Evolutionary conservation across 805 yeast species (phyloP).

Genomic region (Sugiyamaella valdiviana): DNA sequence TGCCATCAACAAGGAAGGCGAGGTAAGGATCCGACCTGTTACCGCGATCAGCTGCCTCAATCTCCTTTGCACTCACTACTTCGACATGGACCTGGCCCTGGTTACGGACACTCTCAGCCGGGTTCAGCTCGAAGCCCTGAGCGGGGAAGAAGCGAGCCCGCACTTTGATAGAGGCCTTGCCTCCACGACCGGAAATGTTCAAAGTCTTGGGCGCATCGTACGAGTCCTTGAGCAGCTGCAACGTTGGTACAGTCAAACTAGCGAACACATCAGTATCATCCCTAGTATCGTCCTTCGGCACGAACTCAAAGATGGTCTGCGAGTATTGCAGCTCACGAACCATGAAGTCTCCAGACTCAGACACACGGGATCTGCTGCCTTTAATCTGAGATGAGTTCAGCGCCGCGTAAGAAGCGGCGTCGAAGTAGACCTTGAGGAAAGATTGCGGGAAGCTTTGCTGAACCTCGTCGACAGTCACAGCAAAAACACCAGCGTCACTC

Average conservation of each 20-base stretch:
- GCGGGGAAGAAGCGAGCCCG: constrained; percentile 79
- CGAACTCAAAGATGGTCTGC: constrained; percentile 52
- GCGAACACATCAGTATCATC: constrained; percentile 54
- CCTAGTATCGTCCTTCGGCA: constrained; percentile 42
- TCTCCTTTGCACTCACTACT: constrained; percentile 55
- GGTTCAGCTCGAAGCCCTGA: constrained; percentile 50
- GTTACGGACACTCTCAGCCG: constrained; percentile 66
- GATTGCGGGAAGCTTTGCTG: constrained; percentile 37
- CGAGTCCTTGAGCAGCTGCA: constrained; percentile 57
- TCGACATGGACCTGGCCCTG: constrained; percentile 63
- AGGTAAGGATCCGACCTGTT: constrained; percentile 94
- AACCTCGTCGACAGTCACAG: constrained; percentile 58
- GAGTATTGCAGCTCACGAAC: constrained; percentile 78
- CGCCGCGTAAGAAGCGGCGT: constrained; percentile 62
- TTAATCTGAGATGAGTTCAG: constrained; percentile 49
- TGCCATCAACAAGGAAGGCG: constrained; percentile 56
- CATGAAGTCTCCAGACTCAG: constrained; percentile 64
- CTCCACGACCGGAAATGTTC: constrained; percentile 47
- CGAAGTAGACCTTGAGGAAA: constrained; percentile 70
- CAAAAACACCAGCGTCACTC: constrained; percentile 70
- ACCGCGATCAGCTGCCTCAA: constrained; percentile 81
- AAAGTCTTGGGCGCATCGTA: constrained; percentile 56
- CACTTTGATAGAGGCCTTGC: constrained; percentile 42
- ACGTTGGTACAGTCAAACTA: constrained; percentile 59
- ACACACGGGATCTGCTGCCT: constrained; percentile 31